Evolutionary conservation across 208 protist species (phyloP).

Genomic region (Leptomonas pyrrhocoris): DNA sequence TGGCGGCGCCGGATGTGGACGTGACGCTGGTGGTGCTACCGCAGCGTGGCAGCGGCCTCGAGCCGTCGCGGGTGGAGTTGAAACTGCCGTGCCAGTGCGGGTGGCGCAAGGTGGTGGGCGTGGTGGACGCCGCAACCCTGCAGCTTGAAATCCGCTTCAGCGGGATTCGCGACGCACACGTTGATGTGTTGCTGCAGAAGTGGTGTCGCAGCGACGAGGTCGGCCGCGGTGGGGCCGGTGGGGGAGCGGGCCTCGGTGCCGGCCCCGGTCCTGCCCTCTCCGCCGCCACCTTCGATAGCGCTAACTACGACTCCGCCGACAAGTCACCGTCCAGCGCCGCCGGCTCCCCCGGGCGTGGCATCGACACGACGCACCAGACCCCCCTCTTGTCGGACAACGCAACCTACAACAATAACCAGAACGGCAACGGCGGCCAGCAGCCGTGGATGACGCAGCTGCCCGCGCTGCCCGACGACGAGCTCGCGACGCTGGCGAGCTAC

Average conservation of each 20-base stretch:
- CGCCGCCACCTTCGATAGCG: constrained; percentile 30
- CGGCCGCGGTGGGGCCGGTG: constrained; percentile 4
- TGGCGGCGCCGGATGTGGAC: constrained; percentile 64
- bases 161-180: constrained; percentile 72
- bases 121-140: constrained; percentile 40
- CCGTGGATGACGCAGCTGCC: constrained; percentile 44
- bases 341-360: constrained; percentile 10
- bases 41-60: constrained; percentile 32
- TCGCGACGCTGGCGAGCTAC: constrained; percentile 51
- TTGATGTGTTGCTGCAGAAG: constrained; percentile 68
- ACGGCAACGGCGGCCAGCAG: constrained; percentile 7
- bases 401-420: constrained; percentile 11
- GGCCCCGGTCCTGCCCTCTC: constrained; percentile 28
- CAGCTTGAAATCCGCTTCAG: constrained; percentile 50
- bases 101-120: constrained; percentile 67
- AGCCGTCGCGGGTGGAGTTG: constrained; percentile 39
- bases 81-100: constrained; percentile 60
- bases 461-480: constrained; percentile 57
- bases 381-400: constrained; percentile 5
- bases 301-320: background rate
- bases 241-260: background rate
- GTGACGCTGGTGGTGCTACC: constrained; percentile 48
- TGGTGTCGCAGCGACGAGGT: constrained; percentile 37
- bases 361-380: background rate
- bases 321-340: constrained; percentile 11